A percentile compares a stretch with the other conserved stretches of the same genome.
Evolutionary conservation across 768 basidiomycete genomes (phyloP).

Genomic region (Pulveroboletus sp.): DNA sequence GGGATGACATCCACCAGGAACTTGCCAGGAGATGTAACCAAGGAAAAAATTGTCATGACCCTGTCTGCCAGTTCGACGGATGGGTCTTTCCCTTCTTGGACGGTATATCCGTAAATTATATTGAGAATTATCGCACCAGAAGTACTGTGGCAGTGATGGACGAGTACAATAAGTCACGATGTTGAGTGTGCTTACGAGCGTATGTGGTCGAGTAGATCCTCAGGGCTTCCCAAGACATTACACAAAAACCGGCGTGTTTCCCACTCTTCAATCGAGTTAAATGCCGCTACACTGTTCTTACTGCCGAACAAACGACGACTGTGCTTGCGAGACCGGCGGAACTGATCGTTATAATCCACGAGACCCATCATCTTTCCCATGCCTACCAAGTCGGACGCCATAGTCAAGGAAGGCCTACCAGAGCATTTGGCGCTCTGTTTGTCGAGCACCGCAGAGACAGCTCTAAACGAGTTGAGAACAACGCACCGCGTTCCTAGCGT

Average conservation of each 20-base stretch:
- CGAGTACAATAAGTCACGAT: too few species aligned
- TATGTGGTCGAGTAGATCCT: conserved; percentile 11
- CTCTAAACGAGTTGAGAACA: conserved; percentile 45
- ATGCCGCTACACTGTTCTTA: conserved; percentile 2
- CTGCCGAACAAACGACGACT: conserved; percentile 9
- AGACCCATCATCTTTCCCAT: conserved; percentile 5
- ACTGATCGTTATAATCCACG: conserved; percentile 1
- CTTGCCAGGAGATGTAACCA: conserved; percentile 1
- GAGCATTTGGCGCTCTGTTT: conserved; percentile 54
- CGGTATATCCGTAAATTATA: conserved; percentile 39
- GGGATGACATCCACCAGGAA: conserved; percentile 25
- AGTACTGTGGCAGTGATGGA: conserved; percentile 13
- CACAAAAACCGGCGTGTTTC: conserved; percentile 16
- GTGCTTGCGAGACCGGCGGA: conserved; percentile 13
- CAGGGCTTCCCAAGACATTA: conserved; percentile 14
- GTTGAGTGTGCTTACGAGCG: conserved; percentile 13
- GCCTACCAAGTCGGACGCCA: conserved; percentile 23
- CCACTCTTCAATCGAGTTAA: conserved; percentile 15
- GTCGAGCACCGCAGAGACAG: conserved; percentile 47
- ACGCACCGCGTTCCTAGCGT: conserved; percentile 46
- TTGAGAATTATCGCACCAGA: conserved; percentile 33
- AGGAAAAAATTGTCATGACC: conserved; percentile 16
- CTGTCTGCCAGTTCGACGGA: conserved; percentile 31
- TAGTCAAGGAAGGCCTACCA: conserved; percentile 13
- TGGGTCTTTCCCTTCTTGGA: conserved; percentile 34